Evolutionary conservation across 2,329 filamentous ascomycete genomes (phyloP), one percentile per base, ranked within the genome.

Genomic region (Trichoderma sp.): DNA sequence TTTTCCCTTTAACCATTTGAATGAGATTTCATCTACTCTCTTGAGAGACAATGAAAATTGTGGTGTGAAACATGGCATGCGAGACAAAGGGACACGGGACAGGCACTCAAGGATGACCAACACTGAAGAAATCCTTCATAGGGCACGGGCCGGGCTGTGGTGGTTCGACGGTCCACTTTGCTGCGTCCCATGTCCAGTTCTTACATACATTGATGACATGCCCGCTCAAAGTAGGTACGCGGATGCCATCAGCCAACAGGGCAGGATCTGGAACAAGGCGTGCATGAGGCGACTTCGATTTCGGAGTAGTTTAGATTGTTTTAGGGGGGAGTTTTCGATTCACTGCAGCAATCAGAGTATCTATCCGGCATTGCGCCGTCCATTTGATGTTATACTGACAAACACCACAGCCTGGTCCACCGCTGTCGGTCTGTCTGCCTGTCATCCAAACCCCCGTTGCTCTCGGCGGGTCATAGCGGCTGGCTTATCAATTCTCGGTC

Each of bases 11-110:
- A 1, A 19, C 40, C 2, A 4, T 33, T 33, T 29, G 21, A 43
- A 43, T n/a, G 16, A 10, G 7, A 43, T n/a, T 1, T n/a, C 40
- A 4, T 10, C 40, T 31, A 6, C 19, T 57, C 24, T 47, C 7
- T 24, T 4, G 6, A 37, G 31, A 58, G 37, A 58, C 19, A 19
- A 47, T 56, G 43, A 21, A 55, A 24, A 43, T 37, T 29, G 55
- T 67, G 63, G 63, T 49, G 49, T 67, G 63, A 67, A 52, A 67
- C 55, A 67, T 67, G 21, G 29, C 63, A 59, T 49, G 63, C 53
- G 31, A 67, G 63, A 59, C 63, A 67, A 37, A 67, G 63, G 61
- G 40, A 59, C 63, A 37, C 62, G 63, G 56, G 47, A 66, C 63
- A 58, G 57, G 40, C 63, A n/a, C 63, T 16, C 55, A n/a, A 24